Evolutionary conservation across 1,284 basidiomycete genomes (phyloP), one percentile per base, ranked within the genome.

Genomic region (Chalciporus sp.): DNA sequence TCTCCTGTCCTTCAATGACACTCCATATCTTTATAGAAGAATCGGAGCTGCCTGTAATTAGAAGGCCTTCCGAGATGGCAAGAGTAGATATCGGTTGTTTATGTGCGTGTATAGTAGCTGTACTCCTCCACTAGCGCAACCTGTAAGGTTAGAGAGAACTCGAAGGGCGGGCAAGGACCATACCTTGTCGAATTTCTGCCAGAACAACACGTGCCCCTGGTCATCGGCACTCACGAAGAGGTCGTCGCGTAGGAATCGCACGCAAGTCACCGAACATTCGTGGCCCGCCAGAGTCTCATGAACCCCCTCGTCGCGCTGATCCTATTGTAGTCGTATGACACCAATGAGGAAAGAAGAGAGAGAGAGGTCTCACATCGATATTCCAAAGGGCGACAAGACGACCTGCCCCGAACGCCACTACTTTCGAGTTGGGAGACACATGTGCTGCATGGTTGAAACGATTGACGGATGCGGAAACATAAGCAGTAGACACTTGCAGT

Each of bases 1-100:
- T 61, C 28, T 71, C 68, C 23, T 63, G 61, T 49, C 63, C 62
- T 19, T 65, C 58, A 14, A 56, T 43, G 43, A 82, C 45, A 35
- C 70, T 70, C 92, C 91, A 96, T 16, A 92, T 73, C 68, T 88
- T 90, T 41, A 95, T 76, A 1, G 72, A 72, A 0, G 85, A 83
- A 67, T 96, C 92, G 0, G 93, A 95, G 28, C 89, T 85, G 1
- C 91, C 94, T 1, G 91, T 91, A 3, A 87, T 76, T 7, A 95
- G 59, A 37, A 76, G 74, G 29, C 75, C 64, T 47, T 68, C 73
- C 52, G 74, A 71, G 4, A 78, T 72, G 40, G 77, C 81, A 2
- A 95, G 65, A 7, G 83, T 77, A 19, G 88, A 88, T n/a, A 95
- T 79, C 1, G 87, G 75, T 51, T 83, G 80, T 20, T 70, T 59